Conservation (phyloP, 352 stramenopile species). For the Globisporangium megalacanthum region DNA sequence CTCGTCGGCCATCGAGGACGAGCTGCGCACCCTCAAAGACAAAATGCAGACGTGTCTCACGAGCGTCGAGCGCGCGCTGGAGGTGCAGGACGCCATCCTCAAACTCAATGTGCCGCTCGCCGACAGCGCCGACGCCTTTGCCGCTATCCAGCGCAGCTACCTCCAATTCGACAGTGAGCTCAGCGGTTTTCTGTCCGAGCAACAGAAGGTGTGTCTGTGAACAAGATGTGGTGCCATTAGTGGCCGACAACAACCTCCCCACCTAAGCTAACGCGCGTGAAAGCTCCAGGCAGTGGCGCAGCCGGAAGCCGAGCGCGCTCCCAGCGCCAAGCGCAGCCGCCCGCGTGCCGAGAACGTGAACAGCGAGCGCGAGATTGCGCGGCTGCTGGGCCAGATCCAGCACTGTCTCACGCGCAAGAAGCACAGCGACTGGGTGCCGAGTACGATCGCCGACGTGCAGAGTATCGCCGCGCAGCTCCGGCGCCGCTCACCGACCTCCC, state of each 20-base stretch:
- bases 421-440: slow-evolving; percentile 54
- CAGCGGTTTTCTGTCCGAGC: slow-evolving; percentile 45
- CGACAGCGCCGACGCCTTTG: slow-evolving; percentile 47
- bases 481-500: slow-evolving; percentile 26
- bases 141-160: slow-evolving; percentile 51
- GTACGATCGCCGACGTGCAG: slow-evolving; percentile 49
- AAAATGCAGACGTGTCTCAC: slow-evolving; percentile 55
- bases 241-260: slow-evolving; percentile 7
- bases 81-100: slow-evolving; percentile 55
- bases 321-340: slow-evolving; percentile 8
- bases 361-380: slow-evolving; percentile 29
- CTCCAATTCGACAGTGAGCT: slow-evolving; percentile 41
- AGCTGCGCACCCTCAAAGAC: slow-evolving; percentile 49
- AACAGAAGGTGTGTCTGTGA: slow-evolving; percentile 26
- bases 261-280: no score
- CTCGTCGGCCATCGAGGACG: slow-evolving; percentile 71
- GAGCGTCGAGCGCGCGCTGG: slow-evolving; percentile 48
- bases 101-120: slow-evolving; percentile 59
- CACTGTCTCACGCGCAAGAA: slow-evolving; percentile 66
- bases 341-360: slow-evolving; percentile 16
- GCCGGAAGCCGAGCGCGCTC: slow-evolving; percentile 5
- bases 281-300: no score
- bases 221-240: not conserved
- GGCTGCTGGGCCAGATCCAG: slow-evolving; percentile 50
- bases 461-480: slow-evolving; percentile 32